phyloP scores from a whole-genome alignment of 1,284 basidiomycete species.

The Cutaneotrichosporon cutaneum region DNA sequence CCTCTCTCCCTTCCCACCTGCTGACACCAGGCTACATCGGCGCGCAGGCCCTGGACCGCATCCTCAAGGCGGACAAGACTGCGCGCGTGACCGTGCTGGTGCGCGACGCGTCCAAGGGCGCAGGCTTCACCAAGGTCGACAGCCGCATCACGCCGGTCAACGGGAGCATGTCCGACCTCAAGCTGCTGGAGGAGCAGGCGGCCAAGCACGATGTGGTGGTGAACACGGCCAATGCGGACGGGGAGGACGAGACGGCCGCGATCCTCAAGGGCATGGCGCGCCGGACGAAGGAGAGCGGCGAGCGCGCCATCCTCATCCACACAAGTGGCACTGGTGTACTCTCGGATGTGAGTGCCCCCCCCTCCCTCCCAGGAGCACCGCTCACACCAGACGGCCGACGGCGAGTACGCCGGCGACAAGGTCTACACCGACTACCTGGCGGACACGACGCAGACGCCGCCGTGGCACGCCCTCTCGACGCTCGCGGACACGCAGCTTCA shows the following conservation, averaged over 20 bases:
- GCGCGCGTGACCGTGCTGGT: conserved; percentile 12
- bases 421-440: conserved; percentile 44
- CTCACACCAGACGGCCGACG: conserved; percentile 9
- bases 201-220: conserved; percentile 46
- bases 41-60: conserved; percentile 12
- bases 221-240: conserved; percentile 50
- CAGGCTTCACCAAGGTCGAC: conserved; percentile 13
- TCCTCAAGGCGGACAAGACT: conserved; percentile 9
- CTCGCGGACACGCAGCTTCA: conserved; percentile 34
- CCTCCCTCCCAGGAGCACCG: neutral
- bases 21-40: conserved; percentile 22
- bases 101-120: conserved; percentile 7
- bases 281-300: conserved; percentile 42
- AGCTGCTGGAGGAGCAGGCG: conserved; percentile 38
- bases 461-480: conserved; percentile 42
- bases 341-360: conserved; percentile 30
- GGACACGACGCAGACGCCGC: conserved; percentile 31
- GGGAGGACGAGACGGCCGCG: conserved; percentile 39
- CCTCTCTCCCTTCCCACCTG: neutral
- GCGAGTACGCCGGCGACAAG: conserved; percentile 25
- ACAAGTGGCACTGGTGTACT: conserved; percentile 52
- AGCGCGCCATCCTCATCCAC: conserved; percentile 48
- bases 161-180: conserved; percentile 38
- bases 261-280: conserved; percentile 47
- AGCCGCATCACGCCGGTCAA: conserved; percentile 9